Percentiles rank a stretch among this genome's conserved stretches.
Conservation (phyloP, 306 rosid species). For the Pterocarpus macrocarpus region DNA sequence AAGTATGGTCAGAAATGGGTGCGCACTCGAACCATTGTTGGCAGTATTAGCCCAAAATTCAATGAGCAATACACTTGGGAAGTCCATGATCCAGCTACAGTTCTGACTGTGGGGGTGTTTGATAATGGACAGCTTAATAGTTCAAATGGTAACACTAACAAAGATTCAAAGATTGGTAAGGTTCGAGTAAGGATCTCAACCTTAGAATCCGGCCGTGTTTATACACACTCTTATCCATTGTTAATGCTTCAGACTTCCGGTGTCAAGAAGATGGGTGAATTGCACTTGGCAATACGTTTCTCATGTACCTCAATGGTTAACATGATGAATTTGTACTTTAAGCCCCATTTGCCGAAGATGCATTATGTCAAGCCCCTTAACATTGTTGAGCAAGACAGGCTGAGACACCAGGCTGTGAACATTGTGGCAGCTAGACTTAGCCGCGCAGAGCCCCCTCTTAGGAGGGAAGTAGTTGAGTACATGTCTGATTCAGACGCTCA, state of each 20-base stretch:
- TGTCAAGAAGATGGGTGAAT: conserved; percentile 89
- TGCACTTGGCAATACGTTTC: conserved; percentile 90
- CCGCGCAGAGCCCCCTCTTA: conserved; percentile 88
- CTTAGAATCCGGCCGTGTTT: conserved; percentile 78
- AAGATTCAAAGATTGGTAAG: conserved; percentile 78
- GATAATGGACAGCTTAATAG: conserved; percentile 68
- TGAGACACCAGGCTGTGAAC: conserved; percentile 72
- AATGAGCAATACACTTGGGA: conserved; percentile 99
- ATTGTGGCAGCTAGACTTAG: conserved; percentile 79
- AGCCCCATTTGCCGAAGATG: conserved; percentile 93
- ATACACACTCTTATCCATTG: conserved; percentile 81
- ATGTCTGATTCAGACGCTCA: conserved; percentile 89
- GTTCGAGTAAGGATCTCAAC: conserved; percentile 91
- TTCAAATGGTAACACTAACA: conserved; percentile 55
- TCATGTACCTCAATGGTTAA: conserved; percentile 67
- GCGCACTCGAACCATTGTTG: conserved; percentile 80
- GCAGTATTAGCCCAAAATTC: conserved; percentile 73
- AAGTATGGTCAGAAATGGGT: conserved; percentile 96
- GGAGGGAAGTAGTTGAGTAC: conserved; percentile 82
- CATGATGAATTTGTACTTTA: conserved; percentile 72
- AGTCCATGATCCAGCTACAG: conserved; percentile 86
- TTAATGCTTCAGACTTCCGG: conserved; percentile 81
- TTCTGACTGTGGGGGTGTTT: conserved; percentile 88
- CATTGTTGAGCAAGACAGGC: conserved; percentile 74
- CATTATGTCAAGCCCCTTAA: conserved; percentile 79